Conservation (phyloP, 306 rosid genomes). For the Corylus heterophylla region DNA sequence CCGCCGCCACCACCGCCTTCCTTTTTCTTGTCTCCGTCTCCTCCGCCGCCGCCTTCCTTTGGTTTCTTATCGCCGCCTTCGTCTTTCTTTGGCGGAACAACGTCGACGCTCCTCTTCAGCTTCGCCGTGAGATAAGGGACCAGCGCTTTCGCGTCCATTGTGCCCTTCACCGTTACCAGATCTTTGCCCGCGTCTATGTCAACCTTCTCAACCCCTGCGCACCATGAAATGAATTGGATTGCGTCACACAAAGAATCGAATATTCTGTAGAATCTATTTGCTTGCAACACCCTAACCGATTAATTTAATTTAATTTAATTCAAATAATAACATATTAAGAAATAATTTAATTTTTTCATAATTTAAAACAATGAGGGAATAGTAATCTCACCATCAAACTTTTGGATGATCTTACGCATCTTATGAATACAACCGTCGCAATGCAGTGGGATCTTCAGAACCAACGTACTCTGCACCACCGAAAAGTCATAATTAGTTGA, state of each 20-base stretch:
- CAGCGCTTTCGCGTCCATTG: constrained; percentile 53
- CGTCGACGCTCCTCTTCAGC: constrained; percentile 60
- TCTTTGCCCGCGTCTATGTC: constrained; percentile 54
- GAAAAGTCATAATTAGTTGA: constrained; percentile 11
- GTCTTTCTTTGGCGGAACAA: constrained; percentile 62
- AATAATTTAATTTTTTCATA: too few relatives aligned
- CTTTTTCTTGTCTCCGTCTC: constrained; percentile 23
- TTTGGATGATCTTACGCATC: constrained; percentile 53
- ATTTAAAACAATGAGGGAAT: background rate
- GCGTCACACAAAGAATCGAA: constrained; percentile 4
- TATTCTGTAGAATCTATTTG: background rate
- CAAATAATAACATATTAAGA: too few relatives aligned
- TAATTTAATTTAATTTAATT: background rate
- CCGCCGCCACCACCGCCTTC: constrained; percentile 28
- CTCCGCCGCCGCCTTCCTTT: constrained; percentile 4
- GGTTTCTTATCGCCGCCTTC: constrained; percentile 30
- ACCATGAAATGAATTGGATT: constrained; percentile 10
- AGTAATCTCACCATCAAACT: constrained; percentile 47
- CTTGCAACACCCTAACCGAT: background rate
- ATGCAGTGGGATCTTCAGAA: constrained; percentile 70
- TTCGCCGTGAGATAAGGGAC: constrained; percentile 48
- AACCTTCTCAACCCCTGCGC: constrained; percentile 69
- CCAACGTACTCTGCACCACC: constrained; percentile 60
- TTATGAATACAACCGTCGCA: constrained; percentile 83
- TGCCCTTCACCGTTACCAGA: constrained; percentile 65